Percentiles rank a stretch among this genome's conserved stretches.
phyloP scores from a whole-genome alignment of 257 asterid genomes.

The Gentiana straminea region DNA sequence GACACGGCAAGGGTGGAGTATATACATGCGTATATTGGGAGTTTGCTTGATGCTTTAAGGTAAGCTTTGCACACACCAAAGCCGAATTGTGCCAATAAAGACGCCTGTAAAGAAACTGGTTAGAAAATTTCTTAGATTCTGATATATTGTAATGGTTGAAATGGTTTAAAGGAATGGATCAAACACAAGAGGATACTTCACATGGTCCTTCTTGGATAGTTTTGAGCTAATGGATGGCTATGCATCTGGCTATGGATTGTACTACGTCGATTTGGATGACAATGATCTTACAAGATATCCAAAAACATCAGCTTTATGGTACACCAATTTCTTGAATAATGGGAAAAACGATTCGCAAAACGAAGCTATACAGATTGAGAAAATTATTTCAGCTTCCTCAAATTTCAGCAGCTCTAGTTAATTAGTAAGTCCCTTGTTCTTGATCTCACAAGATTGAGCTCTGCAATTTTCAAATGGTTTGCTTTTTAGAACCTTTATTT shows the following conservation, averaged over 20 bases:
- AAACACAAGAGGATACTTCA: constrained; percentile 24
- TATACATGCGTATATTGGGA: constrained; percentile 35
- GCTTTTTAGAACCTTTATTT: too few relatives aligned
- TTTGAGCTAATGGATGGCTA: constrained; percentile 34
- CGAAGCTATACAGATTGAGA: neutral
- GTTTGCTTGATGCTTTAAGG: constrained; percentile 44
- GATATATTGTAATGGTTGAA: too few relatives aligned
- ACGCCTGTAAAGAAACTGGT: too few relatives aligned
- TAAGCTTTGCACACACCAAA: constrained; percentile 3
- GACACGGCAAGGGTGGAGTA: constrained; percentile 39
- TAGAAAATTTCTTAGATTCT: too few relatives aligned
- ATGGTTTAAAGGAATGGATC: constrained; percentile 27
- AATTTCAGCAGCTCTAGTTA: neutral
- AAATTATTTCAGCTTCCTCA: neutral
- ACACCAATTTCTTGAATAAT: constrained; percentile 20
- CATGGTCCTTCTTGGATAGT: constrained; percentile 34
- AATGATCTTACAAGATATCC: constrained; percentile 24
- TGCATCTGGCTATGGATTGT: constrained; percentile 19
- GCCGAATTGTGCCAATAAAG: too few relatives aligned
- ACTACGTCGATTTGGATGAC: constrained; percentile 30
- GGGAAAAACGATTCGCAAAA: neutral
- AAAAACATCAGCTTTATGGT: constrained; percentile 22
- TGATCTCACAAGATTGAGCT: neutral
- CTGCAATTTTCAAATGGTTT: neutral
- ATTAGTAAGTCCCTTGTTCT: neutral